Conservation (phyloP, 164 flowering plant genomes). For the Berberis vulgaris region DNA sequence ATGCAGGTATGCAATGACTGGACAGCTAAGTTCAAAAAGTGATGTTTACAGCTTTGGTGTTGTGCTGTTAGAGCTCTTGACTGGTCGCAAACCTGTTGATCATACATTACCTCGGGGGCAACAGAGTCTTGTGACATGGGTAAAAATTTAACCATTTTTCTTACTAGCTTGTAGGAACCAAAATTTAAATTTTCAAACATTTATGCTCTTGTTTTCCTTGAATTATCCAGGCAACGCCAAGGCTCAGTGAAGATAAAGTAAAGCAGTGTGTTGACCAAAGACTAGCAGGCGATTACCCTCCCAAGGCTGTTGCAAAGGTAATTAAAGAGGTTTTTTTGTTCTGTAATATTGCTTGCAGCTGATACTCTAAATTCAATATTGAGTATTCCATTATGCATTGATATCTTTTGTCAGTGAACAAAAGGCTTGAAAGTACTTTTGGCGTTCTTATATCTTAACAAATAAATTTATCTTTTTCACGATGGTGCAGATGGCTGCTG, state of each 20-base stretch:
- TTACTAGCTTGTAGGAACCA: background rate
- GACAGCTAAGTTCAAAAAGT: constrained; percentile 74
- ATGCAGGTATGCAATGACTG: constrained; percentile 83
- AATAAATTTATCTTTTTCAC: too few species aligned
- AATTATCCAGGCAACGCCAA: constrained; percentile 63
- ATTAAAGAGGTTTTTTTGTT: background rate
- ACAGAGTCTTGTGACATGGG: constrained; percentile 94
- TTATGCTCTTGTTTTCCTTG: background rate
- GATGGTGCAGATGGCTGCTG: too few species aligned
- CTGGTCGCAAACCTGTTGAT: constrained; percentile 90
- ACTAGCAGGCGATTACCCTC: constrained; percentile 66
- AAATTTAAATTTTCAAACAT: constrained; percentile 5
- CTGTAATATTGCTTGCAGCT: too few species aligned
- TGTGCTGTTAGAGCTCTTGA: constrained; percentile 71
- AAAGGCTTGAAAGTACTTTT: too few species aligned
- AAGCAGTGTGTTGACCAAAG: constrained; percentile 77
- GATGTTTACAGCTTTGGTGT: constrained; percentile 93
- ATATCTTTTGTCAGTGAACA: too few species aligned
- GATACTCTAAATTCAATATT: too few species aligned
- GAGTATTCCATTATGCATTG: too few species aligned
- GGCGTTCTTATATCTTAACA: too few species aligned
- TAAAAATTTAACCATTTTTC: constrained; percentile 14
- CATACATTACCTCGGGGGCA: constrained; percentile 81
- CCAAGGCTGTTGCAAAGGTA: constrained; percentile 92
- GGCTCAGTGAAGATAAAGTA: constrained; percentile 82